Base-by-base conservation (phyloP, 73 alveolate genomes). In the Loxodes magnus region DNA sequence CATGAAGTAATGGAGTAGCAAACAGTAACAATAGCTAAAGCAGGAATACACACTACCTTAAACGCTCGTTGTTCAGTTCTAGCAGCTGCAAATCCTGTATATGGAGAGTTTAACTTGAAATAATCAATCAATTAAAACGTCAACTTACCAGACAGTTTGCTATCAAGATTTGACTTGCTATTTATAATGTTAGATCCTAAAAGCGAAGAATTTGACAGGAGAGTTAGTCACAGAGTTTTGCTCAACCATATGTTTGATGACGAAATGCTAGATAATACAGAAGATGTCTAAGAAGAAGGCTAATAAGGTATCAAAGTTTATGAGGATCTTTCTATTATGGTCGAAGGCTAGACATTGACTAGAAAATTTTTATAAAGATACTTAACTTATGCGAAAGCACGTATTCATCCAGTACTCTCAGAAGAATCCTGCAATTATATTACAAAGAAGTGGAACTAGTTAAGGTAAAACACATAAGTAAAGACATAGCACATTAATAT, bases 1-100 rank as follows among this genome's bases (percentile, higher is more conserved):
- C 99, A 95, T 74, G 99, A 95, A 70, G 99, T 94, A 58, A 95
- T 95, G 99, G 99, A 95, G 66, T 94, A 95, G 67, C 93, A 95
- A 66, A 91, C 98, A 17, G 99, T 95, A 46, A 95, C 99, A 30
- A 95, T 95, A 56, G 96, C 99, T 19, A 95, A 95, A 76, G 99
- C 99, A 1, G 99, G 99, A 28, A 90, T 95, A 35, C 99, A 95
- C 71, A 94, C 90, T 35, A 64, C 96, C 52, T 84, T 95, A 56
- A 95, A 95, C 72, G 99, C 99, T 27, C 58, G 99, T 63, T 95
- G 99, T 68, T 54, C 93, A 77, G 99, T 95, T 5, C 55, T 93
- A 25, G 99, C 99, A 14, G 99, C 99, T 16, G 99, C 99, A 15
- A 95, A 95, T 65, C 99, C 99, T 9, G 82, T 93, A 48, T 93